Percentiles rank a stretch among this genome's conserved stretches.
phyloP scores from a whole-genome alignment of 176 grass and related monocot genomes.

The Zizania latifolia region DNA sequence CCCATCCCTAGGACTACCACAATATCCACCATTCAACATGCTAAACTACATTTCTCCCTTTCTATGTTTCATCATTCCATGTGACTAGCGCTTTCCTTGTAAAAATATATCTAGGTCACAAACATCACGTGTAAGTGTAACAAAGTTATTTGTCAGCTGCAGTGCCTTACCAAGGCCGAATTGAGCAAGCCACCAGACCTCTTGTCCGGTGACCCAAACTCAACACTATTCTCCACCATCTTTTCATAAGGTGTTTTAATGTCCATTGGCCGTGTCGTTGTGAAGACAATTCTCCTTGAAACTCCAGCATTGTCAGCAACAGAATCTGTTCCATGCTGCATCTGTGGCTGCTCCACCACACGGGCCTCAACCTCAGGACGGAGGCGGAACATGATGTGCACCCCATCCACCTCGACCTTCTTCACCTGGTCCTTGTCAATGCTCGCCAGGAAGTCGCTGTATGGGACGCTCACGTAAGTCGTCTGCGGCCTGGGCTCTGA shows the following conservation, averaged over 20 bases:
- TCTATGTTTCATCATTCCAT: background rate
- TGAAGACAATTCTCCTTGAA: constrained; percentile 72
- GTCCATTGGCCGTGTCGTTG: constrained; percentile 71
- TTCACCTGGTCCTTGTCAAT: constrained; percentile 85
- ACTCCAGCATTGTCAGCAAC: constrained; percentile 33
- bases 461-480: constrained; percentile 63
- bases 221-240: constrained; percentile 93
- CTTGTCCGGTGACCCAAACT: constrained; percentile 93
- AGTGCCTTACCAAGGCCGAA: constrained; percentile 69
- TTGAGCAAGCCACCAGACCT: constrained; percentile 85
- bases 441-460: constrained; percentile 87
- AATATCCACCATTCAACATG: background rate
- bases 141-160: background rate
- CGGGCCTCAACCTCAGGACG: constrained; percentile 43
- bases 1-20: no score
- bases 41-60: background rate
- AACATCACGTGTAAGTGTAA: background rate
- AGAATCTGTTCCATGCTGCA: constrained; percentile 38
- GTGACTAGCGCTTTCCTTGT: background rate
- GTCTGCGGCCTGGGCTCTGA: constrained; percentile 68
- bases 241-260: constrained; percentile 98
- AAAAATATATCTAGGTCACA: background rate
- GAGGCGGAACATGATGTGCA: constrained; percentile 84
- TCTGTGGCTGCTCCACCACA: constrained; percentile 14
- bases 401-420: constrained; percentile 96